phyloP scores from a whole-genome alignment of 495 filamentous ascomycete species.

The Penicillium herquei region DNA sequence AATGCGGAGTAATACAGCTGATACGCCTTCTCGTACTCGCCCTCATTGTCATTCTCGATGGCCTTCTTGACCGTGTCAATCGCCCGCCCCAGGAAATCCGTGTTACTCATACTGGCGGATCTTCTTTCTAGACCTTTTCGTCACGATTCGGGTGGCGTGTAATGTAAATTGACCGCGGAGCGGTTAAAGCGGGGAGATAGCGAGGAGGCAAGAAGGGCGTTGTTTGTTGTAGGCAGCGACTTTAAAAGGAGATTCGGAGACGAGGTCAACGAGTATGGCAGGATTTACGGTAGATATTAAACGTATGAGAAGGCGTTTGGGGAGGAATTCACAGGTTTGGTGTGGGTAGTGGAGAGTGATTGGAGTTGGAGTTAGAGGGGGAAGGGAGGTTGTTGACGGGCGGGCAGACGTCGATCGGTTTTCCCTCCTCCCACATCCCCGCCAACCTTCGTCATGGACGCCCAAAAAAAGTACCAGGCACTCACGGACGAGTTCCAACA shows the following conservation, averaged over 20 bases:
- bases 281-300: background rate
- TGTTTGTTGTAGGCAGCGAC: slow-evolving; percentile 16
- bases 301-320: slow-evolving; percentile 5
- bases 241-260: background rate
- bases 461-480: slow-evolving; percentile 68
- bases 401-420: slow-evolving; percentile 25
- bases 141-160: slow-evolving; percentile 12
- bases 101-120: slow-evolving; percentile 76
- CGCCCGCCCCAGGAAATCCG: slow-evolving; percentile 92
- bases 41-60: slow-evolving; percentile 93
- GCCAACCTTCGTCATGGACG: slow-evolving; percentile 45
- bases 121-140: slow-evolving; percentile 3
- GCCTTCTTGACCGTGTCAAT: slow-evolving; percentile 96
- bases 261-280: background rate
- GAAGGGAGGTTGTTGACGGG: slow-evolving; percentile 27
- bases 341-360: slow-evolving; percentile 10
- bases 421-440: slow-evolving; percentile 25
- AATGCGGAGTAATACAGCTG: slow-evolving; percentile 90
- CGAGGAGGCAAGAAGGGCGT: slow-evolving; percentile 15
- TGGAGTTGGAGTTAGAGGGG: slow-evolving; percentile 6
- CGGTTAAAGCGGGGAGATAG: slow-evolving; percentile 27
- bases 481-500: slow-evolving; percentile 86
- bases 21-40: slow-evolving; percentile 95
- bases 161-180: slow-evolving; percentile 25
- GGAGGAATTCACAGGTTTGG: slow-evolving; percentile 1